phyloP scores from a whole-genome alignment of 1,284 basidiomycete species.

The Peniophora sp. region DNA sequence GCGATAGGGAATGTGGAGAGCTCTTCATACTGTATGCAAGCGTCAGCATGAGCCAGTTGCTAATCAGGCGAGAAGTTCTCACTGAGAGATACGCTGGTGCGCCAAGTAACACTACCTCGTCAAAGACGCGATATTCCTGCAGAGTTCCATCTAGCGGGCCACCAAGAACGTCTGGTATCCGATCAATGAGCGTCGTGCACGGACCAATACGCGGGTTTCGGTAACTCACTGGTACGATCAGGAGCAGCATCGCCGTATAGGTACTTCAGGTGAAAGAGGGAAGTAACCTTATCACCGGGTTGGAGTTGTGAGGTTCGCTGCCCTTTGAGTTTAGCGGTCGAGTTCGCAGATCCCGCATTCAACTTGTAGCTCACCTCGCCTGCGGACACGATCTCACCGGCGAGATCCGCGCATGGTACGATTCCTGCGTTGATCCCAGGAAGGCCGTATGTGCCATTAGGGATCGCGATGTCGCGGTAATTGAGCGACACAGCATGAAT shows the following conservation, averaged over 20 bases:
- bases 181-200: background rate
- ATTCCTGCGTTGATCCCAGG: background rate
- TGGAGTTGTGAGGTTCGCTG: background rate
- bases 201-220: conserved; percentile 11
- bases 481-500: conserved; percentile 5
- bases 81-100: conserved; percentile 1
- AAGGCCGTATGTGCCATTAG: background rate
- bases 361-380: background rate
- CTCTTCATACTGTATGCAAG: conserved; percentile 27
- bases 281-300: conserved; percentile 1
- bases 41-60: background rate
- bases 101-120: background rate
- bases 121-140: conserved; percentile 5
- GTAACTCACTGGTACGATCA: background rate
- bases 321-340: no score
- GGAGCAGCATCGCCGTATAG: background rate
- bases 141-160: conserved; percentile 8
- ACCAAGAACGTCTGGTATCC: conserved; percentile 2
- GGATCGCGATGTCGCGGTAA: background rate
- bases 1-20: conserved; percentile 14
- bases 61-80: background rate
- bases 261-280: background rate
- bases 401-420: conserved; percentile 1
- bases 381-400: conserved; percentile 1
- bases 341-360: no score